Base-by-base conservation (phyloP, 371 early-diverging fungal species). In the Basidiobolus meristosporus region DNA sequence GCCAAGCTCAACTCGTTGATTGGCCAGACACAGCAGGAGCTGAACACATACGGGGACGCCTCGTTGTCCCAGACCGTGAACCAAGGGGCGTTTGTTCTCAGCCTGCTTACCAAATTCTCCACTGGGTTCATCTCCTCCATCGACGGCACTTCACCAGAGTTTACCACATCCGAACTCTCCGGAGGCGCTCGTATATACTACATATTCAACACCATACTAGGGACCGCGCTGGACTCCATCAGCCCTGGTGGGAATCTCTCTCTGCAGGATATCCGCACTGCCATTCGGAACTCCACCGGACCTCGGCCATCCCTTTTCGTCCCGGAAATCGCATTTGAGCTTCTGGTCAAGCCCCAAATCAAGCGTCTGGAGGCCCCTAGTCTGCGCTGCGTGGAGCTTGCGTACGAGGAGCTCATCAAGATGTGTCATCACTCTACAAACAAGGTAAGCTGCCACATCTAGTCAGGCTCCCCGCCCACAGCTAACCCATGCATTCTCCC, bases 181-280 rank as follows among this genome's bases (percentile, higher is more conserved):
- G 88, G 89, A 36, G 93, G 90, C 9, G 91, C 89, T 14, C 68
- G 87, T 41, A 70, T 92, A 32, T 82, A 87, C 55, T 83, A 82
- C 52, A 85, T 88, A 32, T 87, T 90, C 58, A 82, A 90, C 52
- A 65, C 68, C 36, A 65, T 86, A 5, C 90, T 79, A 63, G 72
- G 81, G 10, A 57, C 74, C 12, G 79, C 81, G 4, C 60, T 92
- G 39, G 75, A 77, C 41, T 63, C 73, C 16, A 71, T 90, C 26
- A 62, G 68, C 29, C 77, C 89, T 3, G 72, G 81, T 42, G 64
- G 70, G 11, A 80, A 79, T 41, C 51, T 90, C 33, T 65, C 77
- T n/a, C 71, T 73, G 38, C 65, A 68, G 34, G 84, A 90, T 47
- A 89, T 92, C 46, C 77, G 86, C 41, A 82, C 78, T 0, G 82